Base-by-base conservation (phyloP, 495 filamentous ascomycete genomes). In the Aspergillus taichungensis region DNA sequence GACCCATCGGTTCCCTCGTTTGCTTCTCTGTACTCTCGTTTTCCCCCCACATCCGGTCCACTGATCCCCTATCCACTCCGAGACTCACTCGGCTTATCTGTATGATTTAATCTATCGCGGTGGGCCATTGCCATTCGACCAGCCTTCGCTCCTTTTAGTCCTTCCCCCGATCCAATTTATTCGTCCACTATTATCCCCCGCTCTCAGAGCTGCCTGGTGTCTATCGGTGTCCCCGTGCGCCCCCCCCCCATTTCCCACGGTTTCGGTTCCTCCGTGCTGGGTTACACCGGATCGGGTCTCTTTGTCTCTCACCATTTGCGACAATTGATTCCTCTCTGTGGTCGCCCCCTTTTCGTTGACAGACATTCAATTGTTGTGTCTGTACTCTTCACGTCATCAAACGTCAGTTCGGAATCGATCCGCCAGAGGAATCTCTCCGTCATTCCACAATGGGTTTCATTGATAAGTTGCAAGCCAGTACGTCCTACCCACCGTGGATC, bases 381-480 rank as follows among this genome's bases (percentile, higher is more conserved):
- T 4, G 18, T 24, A 24, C 18, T 24, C 18, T 30, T 8, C 14
- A 41, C 38, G 14, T 27, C 24, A 18, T 41, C 33, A 27, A 36
- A 10, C 3, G 32, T 12, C 31, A 38, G 6, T 13, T 13, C 36
- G 5, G 41, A 35, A 18, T 35, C 31, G 12, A 27, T 6, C 11
- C 13, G 27, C 8, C 31, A 11, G n/a, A 1, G 13, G 5, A 13
- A 35, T 24, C 10, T 34, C 13, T 7, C 35, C 31, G 45, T 7
- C 6, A 13, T 7, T 29, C 47, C 52, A 69, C 44, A 49, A 77
- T 77, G 75, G 75, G 74, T 56, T 60, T 77, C 59, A 64, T 78
- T 40, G 73, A 76, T 45, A 78, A 78, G 42, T 58, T 78, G 43
- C 74, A 78, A 68, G 66, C 71, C 45, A 78, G 75, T 78, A 65